Percentiles rank a stretch among this genome's conserved stretches.
These are phyloP conservation scores for Paraphaeosphaeria sporulosa DNA, from an alignment of 2,329 filamentous ascomycete species.

Conservation along the genomic window DNA sequence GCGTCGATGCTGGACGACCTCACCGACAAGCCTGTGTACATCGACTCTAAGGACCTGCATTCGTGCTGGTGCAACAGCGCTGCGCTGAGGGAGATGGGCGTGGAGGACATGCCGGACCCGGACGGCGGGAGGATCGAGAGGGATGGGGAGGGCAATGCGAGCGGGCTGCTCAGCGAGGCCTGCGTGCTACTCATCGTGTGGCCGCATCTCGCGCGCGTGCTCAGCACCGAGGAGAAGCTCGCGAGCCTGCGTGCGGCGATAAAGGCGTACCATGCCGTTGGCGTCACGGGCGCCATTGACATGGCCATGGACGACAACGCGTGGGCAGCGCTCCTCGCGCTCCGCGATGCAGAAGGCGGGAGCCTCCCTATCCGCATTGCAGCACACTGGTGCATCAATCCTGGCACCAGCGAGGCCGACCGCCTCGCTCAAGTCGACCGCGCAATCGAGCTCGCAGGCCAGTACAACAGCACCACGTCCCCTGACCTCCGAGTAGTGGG, in stretches of 20 bases:
- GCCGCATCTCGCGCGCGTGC: constrained; percentile 60
- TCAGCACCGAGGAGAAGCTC: constrained; percentile 58
- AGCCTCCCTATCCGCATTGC: constrained; percentile 58
- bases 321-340: constrained; percentile 59
- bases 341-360: constrained; percentile 43
- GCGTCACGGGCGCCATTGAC: constrained; percentile 64
- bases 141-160: constrained; percentile 56
- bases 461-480: constrained; percentile 55
- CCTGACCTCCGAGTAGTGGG: constrained; percentile 64
- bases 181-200: constrained; percentile 63
- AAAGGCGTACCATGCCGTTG: constrained; percentile 57
- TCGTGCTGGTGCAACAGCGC: constrained; percentile 64
- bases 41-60: constrained; percentile 66
- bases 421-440: constrained; percentile 60
- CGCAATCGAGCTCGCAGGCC: constrained; percentile 57
- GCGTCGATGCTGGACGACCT: constrained; percentile 61
- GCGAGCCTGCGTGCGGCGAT: constrained; percentile 58
- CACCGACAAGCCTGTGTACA: constrained; percentile 61
- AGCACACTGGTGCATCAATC: constrained; percentile 64
- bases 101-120: constrained; percentile 56
- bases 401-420: constrained; percentile 54
- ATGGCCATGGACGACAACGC: constrained; percentile 67
- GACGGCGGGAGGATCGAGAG: constrained; percentile 62
- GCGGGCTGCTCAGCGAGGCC: constrained; percentile 63
- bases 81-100: constrained; percentile 59